phyloP scores from a whole-genome alignment of 2,329 filamentous ascomycete species.

The Paecilomyces dactylethromorphus region DNA sequence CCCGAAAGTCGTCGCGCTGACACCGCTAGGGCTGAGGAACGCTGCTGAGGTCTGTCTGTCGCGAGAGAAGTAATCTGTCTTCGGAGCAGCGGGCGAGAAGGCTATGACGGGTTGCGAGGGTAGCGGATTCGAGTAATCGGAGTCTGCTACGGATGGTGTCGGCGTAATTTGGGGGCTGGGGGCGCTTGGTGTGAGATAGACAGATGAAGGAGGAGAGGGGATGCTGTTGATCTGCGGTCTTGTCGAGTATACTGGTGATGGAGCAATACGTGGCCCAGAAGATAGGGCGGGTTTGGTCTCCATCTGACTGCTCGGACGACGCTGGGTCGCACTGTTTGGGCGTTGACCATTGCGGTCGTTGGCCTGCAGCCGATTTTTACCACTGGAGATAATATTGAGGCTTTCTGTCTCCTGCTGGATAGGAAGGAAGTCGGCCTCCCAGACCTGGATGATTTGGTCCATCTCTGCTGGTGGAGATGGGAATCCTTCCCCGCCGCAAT shows the following conservation, averaged over 20 bases:
- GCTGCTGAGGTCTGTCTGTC: conserved; percentile 33
- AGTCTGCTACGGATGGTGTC: conserved; percentile 22
- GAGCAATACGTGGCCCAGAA: conserved; percentile 19
- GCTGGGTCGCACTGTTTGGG: conserved; percentile 21
- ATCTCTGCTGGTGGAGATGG: conserved; percentile 67
- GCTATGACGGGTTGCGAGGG: conserved; percentile 17
- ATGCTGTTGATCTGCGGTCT: conserved; percentile 19
- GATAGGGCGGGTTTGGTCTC: conserved; percentile 20
- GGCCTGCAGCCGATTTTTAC: conserved; percentile 56
- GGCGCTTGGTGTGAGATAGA: neutral
- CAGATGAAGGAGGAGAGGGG: neutral
- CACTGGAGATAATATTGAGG: conserved; percentile 57
- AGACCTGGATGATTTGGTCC: conserved; percentile 61
- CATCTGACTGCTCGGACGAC: conserved; percentile 30
- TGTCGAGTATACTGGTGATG: conserved; percentile 19
- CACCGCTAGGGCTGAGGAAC: conserved; percentile 26
- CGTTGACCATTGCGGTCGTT: conserved; percentile 41
- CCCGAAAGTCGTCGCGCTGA: conserved; percentile 27
- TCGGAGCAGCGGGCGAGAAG: conserved; percentile 35
- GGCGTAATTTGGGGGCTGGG: conserved; percentile 8
- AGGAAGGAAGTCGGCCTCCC: conserved; percentile 58
- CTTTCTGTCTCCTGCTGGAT: conserved; percentile 61
- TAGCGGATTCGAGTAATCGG: conserved; percentile 11
- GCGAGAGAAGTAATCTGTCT: conserved; percentile 40
- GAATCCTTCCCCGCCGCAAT: conserved; percentile 62